These are phyloP conservation scores for Phallus indusiatus DNA, from an alignment of 768 basidiomycete genomes.

Conservation along the genomic window DNA sequence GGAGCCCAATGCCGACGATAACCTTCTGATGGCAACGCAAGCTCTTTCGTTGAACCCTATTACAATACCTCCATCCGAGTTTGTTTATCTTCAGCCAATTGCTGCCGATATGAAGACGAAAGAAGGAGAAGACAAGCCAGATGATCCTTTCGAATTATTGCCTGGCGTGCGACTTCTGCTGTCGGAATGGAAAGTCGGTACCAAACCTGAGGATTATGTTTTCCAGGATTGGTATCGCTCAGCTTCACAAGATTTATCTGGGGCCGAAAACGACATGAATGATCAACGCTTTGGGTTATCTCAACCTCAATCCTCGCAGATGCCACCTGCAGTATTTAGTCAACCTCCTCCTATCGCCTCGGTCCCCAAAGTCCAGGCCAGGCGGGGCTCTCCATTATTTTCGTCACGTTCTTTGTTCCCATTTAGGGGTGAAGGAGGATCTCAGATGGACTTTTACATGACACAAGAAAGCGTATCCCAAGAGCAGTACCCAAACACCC, in stretches of 20 bases:
- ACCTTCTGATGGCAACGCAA: constrained; percentile 40
- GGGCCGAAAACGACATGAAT: not conserved
- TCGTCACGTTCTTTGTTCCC: not conserved
- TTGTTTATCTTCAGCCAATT: constrained; percentile 53
- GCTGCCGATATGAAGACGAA: constrained; percentile 16
- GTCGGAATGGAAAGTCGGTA: constrained; percentile 56
- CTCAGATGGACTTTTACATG: not conserved
- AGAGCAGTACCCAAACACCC: constrained; percentile 44
- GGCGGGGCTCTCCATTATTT: not conserved
- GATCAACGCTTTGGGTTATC: not conserved
- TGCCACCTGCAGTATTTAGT: constrained; percentile 14
- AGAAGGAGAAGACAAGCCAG: constrained; percentile 13
- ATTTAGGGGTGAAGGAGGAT: not conserved
- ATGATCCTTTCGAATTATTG: constrained; percentile 24
- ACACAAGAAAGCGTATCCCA: constrained; percentile 24
- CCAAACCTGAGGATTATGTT: constrained; percentile 37
- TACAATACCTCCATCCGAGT: constrained; percentile 48
- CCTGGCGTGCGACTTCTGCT: constrained; percentile 55
- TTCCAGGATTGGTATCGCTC: constrained; percentile 46
- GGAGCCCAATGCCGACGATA: constrained; percentile 19
- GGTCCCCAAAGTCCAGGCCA: constrained; percentile 1
- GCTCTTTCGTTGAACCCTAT: constrained; percentile 38
- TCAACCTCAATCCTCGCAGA: not conserved
- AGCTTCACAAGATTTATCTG: not conserved
- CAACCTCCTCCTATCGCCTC: constrained; percentile 11